Evolutionary conservation across 2,329 filamentous ascomycete species (phyloP).

Genomic region (Chaetoscypha palmicola): DNA sequence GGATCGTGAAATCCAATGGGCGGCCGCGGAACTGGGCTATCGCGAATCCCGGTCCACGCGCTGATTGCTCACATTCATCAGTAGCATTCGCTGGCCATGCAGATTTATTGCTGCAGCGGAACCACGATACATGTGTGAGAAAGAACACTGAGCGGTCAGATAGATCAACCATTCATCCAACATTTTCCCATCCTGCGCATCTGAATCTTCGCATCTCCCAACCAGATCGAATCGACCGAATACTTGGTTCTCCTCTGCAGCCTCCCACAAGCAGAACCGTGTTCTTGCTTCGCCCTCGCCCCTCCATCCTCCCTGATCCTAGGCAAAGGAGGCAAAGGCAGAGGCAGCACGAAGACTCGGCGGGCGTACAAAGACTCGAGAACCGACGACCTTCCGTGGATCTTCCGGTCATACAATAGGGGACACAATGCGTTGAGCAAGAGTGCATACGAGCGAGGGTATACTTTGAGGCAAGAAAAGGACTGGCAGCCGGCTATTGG

Average conservation of each 20-base stretch:
- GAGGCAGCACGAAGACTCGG: neutral
- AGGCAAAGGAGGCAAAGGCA: neutral
- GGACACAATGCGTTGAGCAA: constrained; percentile 11
- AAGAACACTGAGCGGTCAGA: constrained; percentile 7
- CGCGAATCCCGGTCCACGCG: neutral
- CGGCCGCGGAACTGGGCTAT: neutral
- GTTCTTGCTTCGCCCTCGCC: neutral
- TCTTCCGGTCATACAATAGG: constrained; percentile 5
- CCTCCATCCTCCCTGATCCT: neutral
- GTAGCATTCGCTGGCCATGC: constrained; percentile 12
- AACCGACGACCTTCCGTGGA: neutral
- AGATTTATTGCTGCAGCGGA: constrained; percentile 8
- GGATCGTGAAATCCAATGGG: neutral
- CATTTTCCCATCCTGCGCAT: neutral
- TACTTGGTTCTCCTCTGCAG: neutral
- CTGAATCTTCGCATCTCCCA: neutral
- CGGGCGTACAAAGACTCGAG: neutral
- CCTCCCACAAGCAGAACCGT: neutral
- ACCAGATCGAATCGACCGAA: neutral
- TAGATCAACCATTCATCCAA: neutral
- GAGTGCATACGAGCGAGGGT: constrained; percentile 6
- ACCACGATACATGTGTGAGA: constrained; percentile 1
- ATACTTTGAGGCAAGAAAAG: constrained; percentile 7
- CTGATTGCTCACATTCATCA: neutral
- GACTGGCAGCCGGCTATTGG: neutral